Base-by-base conservation (phyloP, 2,329 filamentous ascomycete genomes). In the Trichoderma hamatum region DNA sequence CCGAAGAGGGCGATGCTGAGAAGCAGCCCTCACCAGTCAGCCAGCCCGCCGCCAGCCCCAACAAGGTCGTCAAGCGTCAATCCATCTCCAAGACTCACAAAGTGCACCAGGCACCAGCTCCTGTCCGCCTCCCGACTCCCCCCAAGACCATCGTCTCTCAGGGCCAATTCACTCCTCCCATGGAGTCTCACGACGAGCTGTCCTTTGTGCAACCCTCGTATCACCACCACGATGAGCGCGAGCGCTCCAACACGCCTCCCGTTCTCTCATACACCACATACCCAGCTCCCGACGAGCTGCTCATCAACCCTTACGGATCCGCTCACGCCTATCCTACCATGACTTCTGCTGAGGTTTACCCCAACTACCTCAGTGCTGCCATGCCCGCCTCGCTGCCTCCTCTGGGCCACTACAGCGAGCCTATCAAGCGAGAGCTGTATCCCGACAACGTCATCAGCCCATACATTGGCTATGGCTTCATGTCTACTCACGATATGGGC, bases 201-300 rank as follows among this genome's bases (percentile, higher is more conserved):
- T 85, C 92, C 80, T 92, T 92, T 79, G 80, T 84, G 36, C 83
- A 77, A 14, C 59, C 69, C 30, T 59, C 69, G 34, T 62, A 67
- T 28, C 67, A 69, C 51, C 67, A 69, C 59, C 67, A 69, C 34
- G 89, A 89, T 76, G 88, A 88, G 65, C 86, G 91, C 69, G 89
- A 91, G 73, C 83, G 90, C 68, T 92, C 90, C 46, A 87, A 89
- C 77, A 92, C 90, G 68, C 91, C 91, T 65, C 90, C 90, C 68
- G 88, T 90, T 62, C 90, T 91, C 75, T 81, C 76, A 19, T 92
- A 92, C 81, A 85, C 88, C 66, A 80, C 88, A n/a, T 92, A 92
- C 76, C 86, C 88, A 16, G 85, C 88, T 52, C 86, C 89, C 26
- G 90, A 92, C 71, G 87, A 89, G 76, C 83, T 89, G 73, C 81